These are phyloP conservation scores for Paraphoma chrysanthemicola DNA, from an alignment of 2,329 filamentous ascomycete genomes.

Conservation along the genomic window DNA sequence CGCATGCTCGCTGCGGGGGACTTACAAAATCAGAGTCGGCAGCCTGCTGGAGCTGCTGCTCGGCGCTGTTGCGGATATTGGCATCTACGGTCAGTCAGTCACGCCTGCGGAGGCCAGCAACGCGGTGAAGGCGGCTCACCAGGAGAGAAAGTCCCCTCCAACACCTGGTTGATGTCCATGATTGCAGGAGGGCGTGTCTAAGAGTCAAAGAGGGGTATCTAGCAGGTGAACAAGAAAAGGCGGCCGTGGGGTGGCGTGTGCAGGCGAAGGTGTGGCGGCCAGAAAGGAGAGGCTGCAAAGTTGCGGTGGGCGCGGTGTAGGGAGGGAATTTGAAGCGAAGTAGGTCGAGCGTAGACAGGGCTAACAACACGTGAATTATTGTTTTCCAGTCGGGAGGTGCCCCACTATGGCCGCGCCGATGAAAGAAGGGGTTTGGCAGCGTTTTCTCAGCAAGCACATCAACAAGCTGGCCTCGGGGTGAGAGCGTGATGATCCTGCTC, in stretches of 20 bases:
- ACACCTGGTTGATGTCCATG: slow-evolving; percentile 98
- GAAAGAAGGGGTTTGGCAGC: slow-evolving; percentile 10
- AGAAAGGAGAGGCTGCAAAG: slow-evolving; percentile 28
- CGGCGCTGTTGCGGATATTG: slow-evolving; percentile 84
- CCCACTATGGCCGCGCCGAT: slow-evolving; percentile 33
- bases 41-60: slow-evolving; percentile 91
- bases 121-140: slow-evolving; percentile 65
- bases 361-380: slow-evolving; percentile 49
- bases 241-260: slow-evolving; percentile 25
- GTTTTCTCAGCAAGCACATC: background rate
- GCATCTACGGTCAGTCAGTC: slow-evolving; percentile 71
- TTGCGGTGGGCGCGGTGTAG: slow-evolving; percentile 44
- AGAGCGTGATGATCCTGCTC: background rate
- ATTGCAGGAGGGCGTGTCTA: slow-evolving; percentile 54
- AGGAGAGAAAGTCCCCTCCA: slow-evolving; percentile 93
- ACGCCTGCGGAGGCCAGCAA: slow-evolving; percentile 32
- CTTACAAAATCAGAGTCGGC: slow-evolving; percentile 95
- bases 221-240: slow-evolving; percentile 17
- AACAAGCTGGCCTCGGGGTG: background rate
- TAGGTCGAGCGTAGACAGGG: slow-evolving; percentile 44
- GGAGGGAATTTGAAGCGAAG: slow-evolving; percentile 49
- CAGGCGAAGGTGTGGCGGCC: slow-evolving; percentile 24
- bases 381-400: slow-evolving; percentile 37
- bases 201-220: slow-evolving; percentile 33
- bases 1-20: slow-evolving; percentile 34